phyloP scores from a whole-genome alignment of 2,329 filamentous ascomycete genomes.

The Fusarium albidum region DNA sequence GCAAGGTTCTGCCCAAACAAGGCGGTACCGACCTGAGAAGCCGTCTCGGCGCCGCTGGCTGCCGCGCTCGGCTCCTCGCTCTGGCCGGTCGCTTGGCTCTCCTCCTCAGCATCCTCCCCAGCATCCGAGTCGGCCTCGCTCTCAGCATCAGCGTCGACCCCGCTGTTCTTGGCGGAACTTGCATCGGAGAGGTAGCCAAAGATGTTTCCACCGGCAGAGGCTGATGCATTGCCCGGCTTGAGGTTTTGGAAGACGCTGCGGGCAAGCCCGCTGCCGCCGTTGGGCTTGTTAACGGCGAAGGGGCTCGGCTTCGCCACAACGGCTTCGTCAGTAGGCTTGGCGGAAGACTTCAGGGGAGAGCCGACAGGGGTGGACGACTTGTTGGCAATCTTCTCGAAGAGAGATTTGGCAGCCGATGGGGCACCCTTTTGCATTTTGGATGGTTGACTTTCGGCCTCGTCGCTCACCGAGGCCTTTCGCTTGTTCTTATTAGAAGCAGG shows the following conservation, averaged over 20 bases:
- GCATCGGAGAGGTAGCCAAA: conserved; percentile 68
- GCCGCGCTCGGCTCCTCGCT: conserved; percentile 54
- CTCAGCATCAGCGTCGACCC: conserved; percentile 56
- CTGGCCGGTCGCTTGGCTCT: conserved; percentile 51
- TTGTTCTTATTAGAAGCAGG: conserved; percentile 57
- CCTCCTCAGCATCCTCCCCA: conserved; percentile 49
- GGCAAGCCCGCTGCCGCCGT: conserved; percentile 44
- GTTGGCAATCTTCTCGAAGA: conserved; percentile 67
- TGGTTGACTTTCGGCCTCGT: conserved; percentile 58
- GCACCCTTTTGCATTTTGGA: conserved; percentile 60
- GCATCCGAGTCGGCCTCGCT: conserved; percentile 54
- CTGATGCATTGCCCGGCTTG: conserved; percentile 43
- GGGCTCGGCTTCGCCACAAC: conserved; percentile 44
- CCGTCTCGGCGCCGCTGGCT: conserved; percentile 52
- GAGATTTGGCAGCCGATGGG: conserved; percentile 62
- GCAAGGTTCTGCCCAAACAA: conserved; percentile 45
- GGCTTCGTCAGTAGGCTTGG: conserved; percentile 38
- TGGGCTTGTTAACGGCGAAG: conserved; percentile 47
- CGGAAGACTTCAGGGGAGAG: conserved; percentile 44
- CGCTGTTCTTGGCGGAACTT: conserved; percentile 63
- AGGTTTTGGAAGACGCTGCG: conserved; percentile 54
- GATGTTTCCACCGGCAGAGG: conserved; percentile 55
- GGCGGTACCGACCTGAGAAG: conserved; percentile 42
- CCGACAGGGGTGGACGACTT: conserved; percentile 50
- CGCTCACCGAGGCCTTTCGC: conserved; percentile 57